phyloP scores from a whole-genome alignment of 148 eudicot genomes.

The Fagopyrum homotropicum region DNA sequence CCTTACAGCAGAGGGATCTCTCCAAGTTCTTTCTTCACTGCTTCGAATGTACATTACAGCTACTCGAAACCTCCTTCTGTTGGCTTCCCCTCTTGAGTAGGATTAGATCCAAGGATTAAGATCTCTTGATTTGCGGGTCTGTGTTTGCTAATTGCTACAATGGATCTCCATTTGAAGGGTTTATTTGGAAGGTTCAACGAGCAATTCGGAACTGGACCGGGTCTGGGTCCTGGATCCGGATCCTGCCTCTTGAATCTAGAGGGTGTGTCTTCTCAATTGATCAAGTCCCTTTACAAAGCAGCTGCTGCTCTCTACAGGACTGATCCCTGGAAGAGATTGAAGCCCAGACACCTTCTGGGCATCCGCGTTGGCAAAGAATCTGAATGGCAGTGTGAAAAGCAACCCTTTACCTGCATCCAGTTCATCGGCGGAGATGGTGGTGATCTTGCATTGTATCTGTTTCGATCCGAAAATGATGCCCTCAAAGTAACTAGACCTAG shows the following conservation, averaged over 20 bases:
- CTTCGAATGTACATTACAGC: background rate
- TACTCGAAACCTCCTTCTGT: background rate
- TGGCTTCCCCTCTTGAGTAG: background rate
- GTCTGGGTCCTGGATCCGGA: conserved; percentile 63
- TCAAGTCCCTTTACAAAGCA: conserved; percentile 51
- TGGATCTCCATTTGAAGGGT: conserved; percentile 60
- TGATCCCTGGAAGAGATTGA: conserved; percentile 59
- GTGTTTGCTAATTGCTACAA: conserved; percentile 6
- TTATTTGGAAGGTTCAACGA: conserved; percentile 52
- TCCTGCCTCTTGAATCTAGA: conserved; percentile 51
- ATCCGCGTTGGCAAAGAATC: conserved; percentile 50
- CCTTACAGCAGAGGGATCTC: too few species aligned
- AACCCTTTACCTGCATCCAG: conserved; percentile 52
- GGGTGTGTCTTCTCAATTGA: conserved; percentile 34
- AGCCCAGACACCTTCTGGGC: conserved; percentile 49
- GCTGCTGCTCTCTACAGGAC: conserved; percentile 56
- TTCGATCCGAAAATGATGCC: conserved; percentile 47
- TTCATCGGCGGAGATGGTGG: conserved; percentile 64
- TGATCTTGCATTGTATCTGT: conserved; percentile 51
- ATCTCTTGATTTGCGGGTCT: background rate
- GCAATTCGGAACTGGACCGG: conserved; percentile 68
- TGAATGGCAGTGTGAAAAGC: conserved; percentile 47
- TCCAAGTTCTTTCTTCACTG: background rate
- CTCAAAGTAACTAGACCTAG: conserved; percentile 33
- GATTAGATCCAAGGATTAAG: background rate